Evolutionary conservation across 352 stramenopile species (phyloP).

Genomic region (Phytopythium delawarense): DNA sequence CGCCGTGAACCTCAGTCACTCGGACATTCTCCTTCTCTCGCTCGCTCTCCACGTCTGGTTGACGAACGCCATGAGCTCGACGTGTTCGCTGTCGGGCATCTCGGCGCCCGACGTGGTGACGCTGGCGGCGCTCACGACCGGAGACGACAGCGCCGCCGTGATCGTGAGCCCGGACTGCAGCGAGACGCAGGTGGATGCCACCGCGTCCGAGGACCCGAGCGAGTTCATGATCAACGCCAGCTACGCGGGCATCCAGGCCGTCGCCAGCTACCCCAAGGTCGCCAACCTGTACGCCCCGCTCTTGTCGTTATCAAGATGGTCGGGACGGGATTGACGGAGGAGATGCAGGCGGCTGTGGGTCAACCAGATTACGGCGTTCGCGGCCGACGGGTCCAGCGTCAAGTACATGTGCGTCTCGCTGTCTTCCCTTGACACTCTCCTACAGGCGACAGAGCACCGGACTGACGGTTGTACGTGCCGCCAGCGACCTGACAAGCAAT

Average conservation of each 20-base stretch:
- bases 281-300: conserved; percentile 8
- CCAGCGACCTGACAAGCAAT: conserved; percentile 31
- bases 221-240: conserved; percentile 9
- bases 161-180: conserved; percentile 10
- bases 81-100: conserved; percentile 10
- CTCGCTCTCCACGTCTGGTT: too few species aligned
- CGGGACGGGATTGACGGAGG: too few species aligned
- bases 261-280: conserved; percentile 15
- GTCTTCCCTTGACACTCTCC: neutral
- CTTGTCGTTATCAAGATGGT: neutral
- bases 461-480: neutral
- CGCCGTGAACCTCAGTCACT: too few species aligned
- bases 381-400: conserved; percentile 22
- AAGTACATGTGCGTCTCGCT: conserved; percentile 32
- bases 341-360: conserved; percentile 29
- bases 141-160: conserved; percentile 7
- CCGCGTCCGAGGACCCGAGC: conserved; percentile 4
- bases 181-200: conserved; percentile 6
- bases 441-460: too few species aligned
- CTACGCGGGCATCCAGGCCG: conserved; percentile 7
- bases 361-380: conserved; percentile 41
- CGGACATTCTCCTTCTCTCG: too few species aligned
- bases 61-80: neutral
- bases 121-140: conserved; percentile 6
- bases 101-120: conserved; percentile 7